phyloP scores from a whole-genome alignment of 208 protist genomes.

The Crithidia expoeki region DNA sequence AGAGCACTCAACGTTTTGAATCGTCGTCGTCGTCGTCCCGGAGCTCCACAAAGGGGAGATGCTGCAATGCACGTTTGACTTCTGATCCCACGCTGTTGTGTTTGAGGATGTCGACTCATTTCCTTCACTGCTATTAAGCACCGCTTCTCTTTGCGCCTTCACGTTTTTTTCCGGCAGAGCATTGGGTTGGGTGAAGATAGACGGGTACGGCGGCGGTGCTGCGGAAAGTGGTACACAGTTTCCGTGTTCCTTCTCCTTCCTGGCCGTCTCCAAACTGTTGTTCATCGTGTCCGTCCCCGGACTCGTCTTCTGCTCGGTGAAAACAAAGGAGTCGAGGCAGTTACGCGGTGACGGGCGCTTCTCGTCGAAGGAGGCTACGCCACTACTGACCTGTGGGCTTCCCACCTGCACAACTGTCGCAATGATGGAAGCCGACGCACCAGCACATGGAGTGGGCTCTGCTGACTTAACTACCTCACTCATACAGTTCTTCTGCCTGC shows the following conservation, averaged over 20 bases:
- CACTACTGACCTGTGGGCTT: not conserved
- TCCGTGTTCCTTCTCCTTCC: not conserved
- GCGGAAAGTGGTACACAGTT: not conserved
- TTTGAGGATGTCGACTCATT: not conserved
- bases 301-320: not conserved
- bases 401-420: not conserved
- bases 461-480: not conserved
- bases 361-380: constrained; percentile 1
- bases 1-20: not conserved
- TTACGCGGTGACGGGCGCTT: not conserved
- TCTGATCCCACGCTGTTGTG: not conserved
- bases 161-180: not conserved
- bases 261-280: not conserved
- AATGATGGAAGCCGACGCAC: not conserved
- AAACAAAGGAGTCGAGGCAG: constrained; percentile 7
- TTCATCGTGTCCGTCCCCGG: not conserved
- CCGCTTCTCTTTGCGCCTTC: no score
- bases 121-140: no score
- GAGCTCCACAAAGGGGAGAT: not conserved
- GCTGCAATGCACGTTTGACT: not conserved
- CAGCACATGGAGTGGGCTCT: not conserved
- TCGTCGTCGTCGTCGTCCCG: not conserved
- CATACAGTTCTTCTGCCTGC: not conserved
- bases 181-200: not conserved
- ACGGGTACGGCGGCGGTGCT: not conserved